A percentile compares a stretch with the other conserved stretches of the same genome.
Conservation (phyloP, 192 early-diverging fungal genomes). For the Entomortierella chlamydospora region DNA sequence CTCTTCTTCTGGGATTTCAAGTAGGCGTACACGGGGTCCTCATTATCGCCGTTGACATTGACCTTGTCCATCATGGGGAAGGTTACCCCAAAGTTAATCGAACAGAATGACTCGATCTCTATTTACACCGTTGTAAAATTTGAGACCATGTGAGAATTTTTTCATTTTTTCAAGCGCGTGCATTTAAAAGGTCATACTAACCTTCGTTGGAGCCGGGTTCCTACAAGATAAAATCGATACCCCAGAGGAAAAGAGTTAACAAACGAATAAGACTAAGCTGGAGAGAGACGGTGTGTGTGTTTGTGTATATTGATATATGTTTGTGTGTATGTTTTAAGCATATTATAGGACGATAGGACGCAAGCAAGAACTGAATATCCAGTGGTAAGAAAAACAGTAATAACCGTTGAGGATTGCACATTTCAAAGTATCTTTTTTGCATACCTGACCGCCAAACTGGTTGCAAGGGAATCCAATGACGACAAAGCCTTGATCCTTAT, state of each 20-base stretch:
- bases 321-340: no score
- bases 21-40: slow-evolving; percentile 71
- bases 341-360: no score
- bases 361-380: no score
- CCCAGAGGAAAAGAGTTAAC: no score
- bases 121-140: neutral
- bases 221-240: slow-evolving; percentile 18
- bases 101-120: slow-evolving; percentile 71
- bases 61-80: slow-evolving; percentile 93
- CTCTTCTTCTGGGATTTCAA: slow-evolving; percentile 68
- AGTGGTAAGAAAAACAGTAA: neutral
- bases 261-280: no score
- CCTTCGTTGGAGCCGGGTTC: slow-evolving; percentile 64
- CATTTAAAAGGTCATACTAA: slow-evolving; percentile 6
- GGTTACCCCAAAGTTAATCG: slow-evolving; percentile 77
- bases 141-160: neutral
- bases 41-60: slow-evolving; percentile 83
- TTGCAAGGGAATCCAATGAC: slow-evolving; percentile 94
- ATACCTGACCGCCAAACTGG: slow-evolving; percentile 84
- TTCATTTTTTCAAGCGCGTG: neutral
- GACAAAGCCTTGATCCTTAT: slow-evolving; percentile 77
- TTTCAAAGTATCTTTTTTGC: neutral
- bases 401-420: no score
- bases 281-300: no score
- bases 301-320: no score